Base-by-base conservation (phyloP, 345 rosid species). In the Arabidopsis arenosa region DNA sequence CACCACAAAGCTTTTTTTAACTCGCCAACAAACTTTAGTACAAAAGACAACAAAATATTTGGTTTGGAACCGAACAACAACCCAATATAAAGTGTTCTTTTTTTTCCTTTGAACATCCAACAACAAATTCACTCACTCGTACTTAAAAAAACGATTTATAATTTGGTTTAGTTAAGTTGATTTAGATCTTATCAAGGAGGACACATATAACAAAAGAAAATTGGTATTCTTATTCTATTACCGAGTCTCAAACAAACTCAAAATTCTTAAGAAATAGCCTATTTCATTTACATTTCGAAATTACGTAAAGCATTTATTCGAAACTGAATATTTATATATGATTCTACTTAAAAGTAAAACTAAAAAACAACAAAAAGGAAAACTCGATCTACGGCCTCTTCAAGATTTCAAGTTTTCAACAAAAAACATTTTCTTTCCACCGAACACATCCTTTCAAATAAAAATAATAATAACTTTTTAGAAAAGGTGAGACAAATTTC, bases 401-500 rank as follows among this genome's bases (percentile, higher is more conserved):
- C 23, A 21, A 57, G 4, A 18, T 18, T 47, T 47, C 11, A 35
- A 45, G 26, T 23, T 23, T 23, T 23, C 26, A 23, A 23, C 26
- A 10, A 33, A 9, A 59, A 40, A 0, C 2, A 15, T 26, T 35
- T 33, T 45, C 10, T 47, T 58, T 51, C 74, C 79, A 75, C 74
- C 79, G 56, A 75, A 68, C 55, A 18, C 13, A 49, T 40, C 35
- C 44, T 51, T 75, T 32, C 2, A 71, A 10, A 44, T 3, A 6
- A 56, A 43, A 56, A 41, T 1, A 23, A 18, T 33, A 70, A 9
- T 18, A 44, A 44, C 68, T 55, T 13, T 32, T 6, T 2, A 6
- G 56, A 37, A 14, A 66, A 72, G 36, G 68, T 39, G 52, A 75
- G 60, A 58, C 12, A 66, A 26, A n/a, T 41, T 40, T 57, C 5